Conservation (phyloP, 2,329 filamentous ascomycete genomes). For the Botrytis elliptica region DNA sequence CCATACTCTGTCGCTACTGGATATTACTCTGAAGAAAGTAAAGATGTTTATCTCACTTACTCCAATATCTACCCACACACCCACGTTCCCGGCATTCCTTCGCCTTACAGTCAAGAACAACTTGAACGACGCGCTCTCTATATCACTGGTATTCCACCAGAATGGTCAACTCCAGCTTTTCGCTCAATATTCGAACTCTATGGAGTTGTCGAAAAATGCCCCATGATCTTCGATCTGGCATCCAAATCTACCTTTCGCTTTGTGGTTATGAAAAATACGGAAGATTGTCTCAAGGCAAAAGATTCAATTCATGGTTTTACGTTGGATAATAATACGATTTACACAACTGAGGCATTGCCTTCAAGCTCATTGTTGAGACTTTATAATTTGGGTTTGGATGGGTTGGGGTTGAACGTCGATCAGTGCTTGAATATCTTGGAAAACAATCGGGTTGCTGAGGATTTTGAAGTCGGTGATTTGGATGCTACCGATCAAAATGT, state of each 20-base stretch:
- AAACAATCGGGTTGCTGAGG: neutral
- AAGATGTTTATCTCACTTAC: constrained; percentile 27
- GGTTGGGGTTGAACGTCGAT: neutral
- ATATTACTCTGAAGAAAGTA: neutral
- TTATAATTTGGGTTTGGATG: neutral
- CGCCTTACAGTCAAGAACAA: constrained; percentile 24
- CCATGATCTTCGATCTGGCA: constrained; percentile 27
- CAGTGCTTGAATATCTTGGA: neutral
- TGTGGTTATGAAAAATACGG: constrained; percentile 29
- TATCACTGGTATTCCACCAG: constrained; percentile 27
- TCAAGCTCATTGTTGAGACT: constrained; percentile 2
- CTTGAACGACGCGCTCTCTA: constrained; percentile 29
- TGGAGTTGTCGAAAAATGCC: constrained; percentile 26
- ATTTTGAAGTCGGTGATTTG: neutral
- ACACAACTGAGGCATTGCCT: constrained; percentile 20
- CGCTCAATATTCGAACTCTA: constrained; percentile 25
- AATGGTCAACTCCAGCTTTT: constrained; percentile 21
- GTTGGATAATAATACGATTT: neutral
- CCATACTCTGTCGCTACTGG: constrained; percentile 8
- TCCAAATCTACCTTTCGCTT: constrained; percentile 31
- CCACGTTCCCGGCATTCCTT: constrained; percentile 29
- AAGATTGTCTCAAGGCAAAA: constrained; percentile 25
- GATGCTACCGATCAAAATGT: neutral
- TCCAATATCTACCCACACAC: constrained; percentile 8
- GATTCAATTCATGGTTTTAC: constrained; percentile 24